phyloP scores from a whole-genome alignment of 2,329 filamentous ascomycete genomes.

The Neonectria punicea region DNA sequence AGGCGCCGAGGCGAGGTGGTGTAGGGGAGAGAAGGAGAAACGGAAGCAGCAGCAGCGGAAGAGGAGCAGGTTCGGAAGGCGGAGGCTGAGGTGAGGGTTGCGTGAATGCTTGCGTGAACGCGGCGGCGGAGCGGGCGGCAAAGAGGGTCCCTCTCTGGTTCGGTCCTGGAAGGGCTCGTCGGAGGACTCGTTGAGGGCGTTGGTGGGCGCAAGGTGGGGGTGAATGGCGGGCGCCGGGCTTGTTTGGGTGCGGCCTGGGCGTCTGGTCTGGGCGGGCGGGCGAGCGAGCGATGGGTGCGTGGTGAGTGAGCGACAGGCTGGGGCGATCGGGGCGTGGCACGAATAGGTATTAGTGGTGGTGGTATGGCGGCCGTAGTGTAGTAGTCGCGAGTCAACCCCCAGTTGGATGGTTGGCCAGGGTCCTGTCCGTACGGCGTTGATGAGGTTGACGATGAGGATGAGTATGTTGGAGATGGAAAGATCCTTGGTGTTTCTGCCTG shows the following conservation, averaged over 20 bases:
- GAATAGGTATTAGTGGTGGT: slow-evolving; percentile 23
- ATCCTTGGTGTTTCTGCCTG: slow-evolving; percentile 6
- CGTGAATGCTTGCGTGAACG: slow-evolving; percentile 42
- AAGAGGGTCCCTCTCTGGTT: slow-evolving; percentile 27
- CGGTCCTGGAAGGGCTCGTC: slow-evolving; percentile 14
- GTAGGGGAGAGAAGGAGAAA: slow-evolving; percentile 19
- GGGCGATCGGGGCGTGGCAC: slow-evolving; percentile 6
- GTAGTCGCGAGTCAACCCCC: slow-evolving; percentile 22
- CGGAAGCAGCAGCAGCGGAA: slow-evolving; percentile 25
- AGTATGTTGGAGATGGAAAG: neutral
- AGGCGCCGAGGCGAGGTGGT: slow-evolving; percentile 33
- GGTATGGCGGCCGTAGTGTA: slow-evolving; percentile 14
- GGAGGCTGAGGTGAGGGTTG: slow-evolving; percentile 34
- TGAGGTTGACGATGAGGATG: neutral
- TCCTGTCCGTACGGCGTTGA: slow-evolving; percentile 17
- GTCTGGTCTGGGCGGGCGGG: slow-evolving; percentile 1
- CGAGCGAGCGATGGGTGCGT: slow-evolving; percentile 27
- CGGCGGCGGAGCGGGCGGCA: slow-evolving; percentile 44
- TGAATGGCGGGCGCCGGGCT: slow-evolving; percentile 36
- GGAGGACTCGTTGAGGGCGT: slow-evolving; percentile 36
- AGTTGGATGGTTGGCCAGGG: slow-evolving; percentile 17
- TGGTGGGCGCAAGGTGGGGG: slow-evolving; percentile 30
- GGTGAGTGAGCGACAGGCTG: slow-evolving; percentile 31
- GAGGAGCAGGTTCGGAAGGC: slow-evolving; percentile 28
- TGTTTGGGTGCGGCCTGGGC: slow-evolving; percentile 9